Evolutionary conservation across 2,329 filamentous ascomycete genomes (phyloP).

Genomic region (Ilyonectria destructans): DNA sequence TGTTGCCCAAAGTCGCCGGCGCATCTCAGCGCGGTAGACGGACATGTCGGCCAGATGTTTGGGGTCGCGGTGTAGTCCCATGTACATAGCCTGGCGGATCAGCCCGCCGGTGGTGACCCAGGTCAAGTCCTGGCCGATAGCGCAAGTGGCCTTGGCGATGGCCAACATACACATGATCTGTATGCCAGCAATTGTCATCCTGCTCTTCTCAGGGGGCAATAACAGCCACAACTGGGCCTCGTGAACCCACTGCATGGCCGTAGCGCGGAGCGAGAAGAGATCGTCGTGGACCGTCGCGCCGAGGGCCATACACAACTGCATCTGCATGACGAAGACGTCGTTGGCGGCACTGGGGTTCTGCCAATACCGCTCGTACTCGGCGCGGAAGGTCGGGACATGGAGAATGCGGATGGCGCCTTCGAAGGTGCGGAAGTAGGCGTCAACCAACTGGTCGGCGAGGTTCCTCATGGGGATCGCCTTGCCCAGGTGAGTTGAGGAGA

Average conservation of each 20-base stretch:
- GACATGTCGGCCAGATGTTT: constrained; percentile 65
- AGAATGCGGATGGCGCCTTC: constrained; percentile 72
- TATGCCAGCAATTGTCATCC: constrained; percentile 64
- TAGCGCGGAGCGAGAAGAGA: constrained; percentile 58
- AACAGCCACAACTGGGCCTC: constrained; percentile 69
- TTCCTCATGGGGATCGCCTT: constrained; percentile 56
- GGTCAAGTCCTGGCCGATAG: constrained; percentile 65
- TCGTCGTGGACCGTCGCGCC: constrained; percentile 66
- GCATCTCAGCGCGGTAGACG: constrained; percentile 66
- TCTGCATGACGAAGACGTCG: constrained; percentile 65
- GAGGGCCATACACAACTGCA: constrained; percentile 70
- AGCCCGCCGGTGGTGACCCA: constrained; percentile 69
- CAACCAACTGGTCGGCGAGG: constrained; percentile 67
- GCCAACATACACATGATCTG: constrained; percentile 69
- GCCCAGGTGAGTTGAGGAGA: constrained; percentile 58
- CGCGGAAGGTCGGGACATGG: constrained; percentile 71
- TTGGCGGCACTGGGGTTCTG: constrained; percentile 58
- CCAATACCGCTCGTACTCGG: constrained; percentile 69
- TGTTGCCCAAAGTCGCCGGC: constrained; percentile 71
- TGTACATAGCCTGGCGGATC: constrained; percentile 69
- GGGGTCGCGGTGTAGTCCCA: constrained; percentile 74
- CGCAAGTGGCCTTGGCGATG: constrained; percentile 65
- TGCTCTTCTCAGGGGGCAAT: constrained; percentile 63
- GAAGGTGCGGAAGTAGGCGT: constrained; percentile 69
- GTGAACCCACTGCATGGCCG: constrained; percentile 66